phyloP scores from a whole-genome alignment of 805 yeast species.

The Hanseniaspora nectarophila region DNA sequence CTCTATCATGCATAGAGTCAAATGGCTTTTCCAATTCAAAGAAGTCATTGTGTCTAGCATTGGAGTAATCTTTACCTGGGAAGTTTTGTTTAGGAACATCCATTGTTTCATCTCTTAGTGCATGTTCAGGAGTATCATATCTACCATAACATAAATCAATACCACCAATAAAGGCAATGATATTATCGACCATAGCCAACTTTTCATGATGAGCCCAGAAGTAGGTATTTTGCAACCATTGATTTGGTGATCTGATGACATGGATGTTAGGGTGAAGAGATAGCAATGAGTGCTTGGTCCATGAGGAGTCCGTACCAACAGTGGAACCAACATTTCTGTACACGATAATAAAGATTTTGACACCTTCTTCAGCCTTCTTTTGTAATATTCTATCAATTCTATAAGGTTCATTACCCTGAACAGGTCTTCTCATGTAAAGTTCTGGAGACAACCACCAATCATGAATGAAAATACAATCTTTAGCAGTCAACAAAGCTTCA shows the following conservation, averaged over 20 bases:
- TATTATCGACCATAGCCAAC: constrained; percentile 71
- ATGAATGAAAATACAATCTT: constrained; percentile 83
- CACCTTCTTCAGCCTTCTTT: constrained; percentile 87
- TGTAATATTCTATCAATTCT: constrained; percentile 79
- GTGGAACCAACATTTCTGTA: constrained; percentile 90
- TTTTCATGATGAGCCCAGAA: constrained; percentile 99
- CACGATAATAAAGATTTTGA: constrained; percentile 79
- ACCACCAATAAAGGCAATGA: constrained; percentile 87
- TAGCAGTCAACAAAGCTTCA: constrained; percentile 83
- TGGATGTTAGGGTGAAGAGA: constrained; percentile 77
- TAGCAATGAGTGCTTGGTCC: constrained; percentile 86
- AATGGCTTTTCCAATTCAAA: constrained; percentile 69
- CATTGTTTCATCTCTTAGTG: constrained; percentile 61
- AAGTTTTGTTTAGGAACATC: constrained; percentile 46
- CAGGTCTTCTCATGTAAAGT: constrained; percentile 81
- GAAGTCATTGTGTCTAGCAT: constrained; percentile 87
- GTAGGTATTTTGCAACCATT: constrained; percentile 77
- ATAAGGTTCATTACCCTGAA: constrained; percentile 89
- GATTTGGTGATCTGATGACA: constrained; percentile 90
- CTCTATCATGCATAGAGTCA: constrained; percentile 83
- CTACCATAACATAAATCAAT: constrained; percentile 92
- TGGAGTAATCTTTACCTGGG: constrained; percentile 96
- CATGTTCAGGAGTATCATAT: constrained; percentile 94
- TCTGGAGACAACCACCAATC: constrained; percentile 99
- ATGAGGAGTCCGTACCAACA: constrained; percentile 83